These are phyloP conservation scores for Tulasnella sp. DNA, from an alignment of 768 basidiomycete genomes.

Conservation along the genomic window DNA sequence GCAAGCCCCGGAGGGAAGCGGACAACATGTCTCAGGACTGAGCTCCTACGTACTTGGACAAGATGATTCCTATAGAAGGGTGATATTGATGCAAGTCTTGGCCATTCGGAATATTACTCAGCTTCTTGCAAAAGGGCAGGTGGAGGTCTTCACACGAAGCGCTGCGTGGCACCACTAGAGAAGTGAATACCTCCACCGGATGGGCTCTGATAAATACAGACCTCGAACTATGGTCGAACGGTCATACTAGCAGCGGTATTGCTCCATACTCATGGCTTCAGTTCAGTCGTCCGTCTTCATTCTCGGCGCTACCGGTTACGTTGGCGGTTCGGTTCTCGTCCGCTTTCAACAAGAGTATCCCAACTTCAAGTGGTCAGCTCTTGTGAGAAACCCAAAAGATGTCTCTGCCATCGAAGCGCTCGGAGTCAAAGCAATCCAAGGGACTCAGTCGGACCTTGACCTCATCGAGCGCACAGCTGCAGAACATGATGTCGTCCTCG, in stretches of 20 bases:
- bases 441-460: constrained; percentile 12
- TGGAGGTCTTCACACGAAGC: background rate
- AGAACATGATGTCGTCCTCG: constrained; percentile 26
- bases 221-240: too few species aligned
- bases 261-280: background rate
- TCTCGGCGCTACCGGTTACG: constrained; percentile 22
- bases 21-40: too few species aligned
- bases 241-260: too few species aligned
- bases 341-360: constrained; percentile 30
- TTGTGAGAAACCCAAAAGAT: constrained; percentile 22
- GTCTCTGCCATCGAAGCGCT: constrained; percentile 17
- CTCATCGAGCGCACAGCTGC: constrained; percentile 16
- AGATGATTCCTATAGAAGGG: too few species aligned
- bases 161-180: background rate
- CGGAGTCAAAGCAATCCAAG: constrained; percentile 20
- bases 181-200: background rate
- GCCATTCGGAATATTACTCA: background rate
- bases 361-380: constrained; percentile 23
- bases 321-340: constrained; percentile 32
- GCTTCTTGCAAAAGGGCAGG: background rate
- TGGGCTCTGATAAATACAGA: background rate
- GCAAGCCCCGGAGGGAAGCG: too few species aligned
- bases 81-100: background rate
- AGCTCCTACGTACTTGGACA: too few species aligned
- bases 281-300: constrained; percentile 4